Base-by-base conservation (phyloP, 2,329 filamentous ascomycete genomes). In the Rhinocladiella similis region DNA sequence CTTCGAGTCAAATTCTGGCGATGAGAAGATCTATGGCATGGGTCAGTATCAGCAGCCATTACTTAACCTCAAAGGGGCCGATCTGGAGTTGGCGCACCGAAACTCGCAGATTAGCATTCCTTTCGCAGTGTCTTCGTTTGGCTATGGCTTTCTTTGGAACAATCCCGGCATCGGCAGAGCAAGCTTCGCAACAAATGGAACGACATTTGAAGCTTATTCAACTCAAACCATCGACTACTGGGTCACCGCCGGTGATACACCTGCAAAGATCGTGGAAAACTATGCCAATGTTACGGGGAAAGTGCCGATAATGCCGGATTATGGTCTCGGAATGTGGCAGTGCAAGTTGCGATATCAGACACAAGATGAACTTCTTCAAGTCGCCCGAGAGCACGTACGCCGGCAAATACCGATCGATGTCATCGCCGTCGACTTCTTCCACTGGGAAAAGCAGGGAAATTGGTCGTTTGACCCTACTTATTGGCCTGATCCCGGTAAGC, bases 361-460 rank as follows among this genome's bases (percentile, higher is more conserved):
- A 0, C 85, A 88, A 63, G 83, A 86, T 16, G 83, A 88, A 65
- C 66, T 87, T 0, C 73, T 88, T 0, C 68, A 73, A 4, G 78
- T 88, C 0, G 85, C 84, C 1, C 69, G 84, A 3, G 83, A 87
- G 65, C 83, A 87, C 60, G 78, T 76, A 50, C 70, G 72, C 27
- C 72, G 83, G 1, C 66, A 80, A 0, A 67, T 88, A 13, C 84
- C 84, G 0, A 73, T 88, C 16, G 83, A 87, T 65, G 66, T 88
- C 2, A 86, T 88, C n/a, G 85, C 88, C 0, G 73, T 84, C 35
- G 85, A 88, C 64, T 88, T 83, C 67, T 88, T 88, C 67, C 85
- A 88, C 65, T 88, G 57, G 85, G 80, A 80, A 6, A 73, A 75
- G 6, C 84, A 88, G 65, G 85, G 86, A 4, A 85, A 88, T 53